Evolutionary conservation across 1,139 yeast genomes (phyloP), one percentile per base, ranked within the genome.

Genomic region (Nakaseomyces bracarensis): DNA sequence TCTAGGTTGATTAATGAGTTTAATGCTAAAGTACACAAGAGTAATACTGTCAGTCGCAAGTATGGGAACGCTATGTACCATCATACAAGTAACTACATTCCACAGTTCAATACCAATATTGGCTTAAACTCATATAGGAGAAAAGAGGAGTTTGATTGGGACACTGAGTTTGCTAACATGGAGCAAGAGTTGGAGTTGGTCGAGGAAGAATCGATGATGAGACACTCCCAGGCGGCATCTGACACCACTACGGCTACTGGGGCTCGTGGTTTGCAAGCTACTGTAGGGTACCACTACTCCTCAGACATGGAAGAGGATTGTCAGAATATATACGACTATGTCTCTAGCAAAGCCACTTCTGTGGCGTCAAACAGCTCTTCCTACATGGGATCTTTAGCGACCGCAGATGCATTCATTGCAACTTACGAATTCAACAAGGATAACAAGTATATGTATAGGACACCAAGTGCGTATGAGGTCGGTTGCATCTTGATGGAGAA

Each of bases 401-500:
- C 8, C 8, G 29, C 22, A 9, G 14, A 6, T 27, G 30, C 13
- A 27, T 14, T 7, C 10, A 14, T 7, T 13, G 22, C 3, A 2
- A 13, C 26, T n/a, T 37, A 37, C 29, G 21, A 28, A 14, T 37
- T 37, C 10, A 15, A 28, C 18, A 13, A 20, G 21, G 33, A 29
- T 4, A 37, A 37, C 35, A 27, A 20, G 28, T 37, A 28, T 21
- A 5, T 37, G 26, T 13, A 9, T n/a, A 22, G 14, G 15, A 19
- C 13, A 13, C 41, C 41, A 14, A 25, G 29, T 14, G 38, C 38
- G 14, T 38, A 38, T 18, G 36, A 38, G 22, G 23, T 38, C 14
- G 41, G 30, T 10, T 38, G 41, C 23, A 30, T 38, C 4, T 30
- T 38, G 10, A 30, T 38, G 41, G 36, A 30, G 19, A 38, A 38